Base-by-base conservation (phyloP, 495 filamentous ascomycete species). In the Rhypophila decipiens region DNA sequence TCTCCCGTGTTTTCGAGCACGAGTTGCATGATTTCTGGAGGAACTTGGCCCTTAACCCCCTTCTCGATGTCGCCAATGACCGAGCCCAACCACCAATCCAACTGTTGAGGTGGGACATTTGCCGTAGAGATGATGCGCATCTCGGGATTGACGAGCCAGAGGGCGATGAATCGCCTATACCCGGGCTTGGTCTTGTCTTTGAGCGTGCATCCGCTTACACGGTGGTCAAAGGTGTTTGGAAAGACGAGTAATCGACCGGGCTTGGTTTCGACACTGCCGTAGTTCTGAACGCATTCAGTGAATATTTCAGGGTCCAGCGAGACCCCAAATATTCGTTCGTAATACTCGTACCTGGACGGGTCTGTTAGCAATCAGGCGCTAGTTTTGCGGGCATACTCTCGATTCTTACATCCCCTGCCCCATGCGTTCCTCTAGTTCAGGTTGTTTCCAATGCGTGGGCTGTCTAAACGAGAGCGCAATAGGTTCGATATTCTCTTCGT, bases 81-180 rank as follows among this genome's bases (percentile, higher is more conserved):
- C 5, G 58, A 50, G 36, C 69, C 68, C 2, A 43, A 39, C 68
- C 67, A 72, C 71, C 69, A 74, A 43, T 71, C 57, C n/a, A 42
- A 23, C 45, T 61, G 64, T 50, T 74, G 79, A 2, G 77, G 78
- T 0, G 79, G 78, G 0, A 83, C 73, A 53, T 82, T 81, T n/a
- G 71, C 73, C 0, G 79, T 78, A 0, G 70, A 76, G 42, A 69
- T 69, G 42, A 83, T 67, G 8, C 70, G 67, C 7, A 51, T 48
- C 34, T 68, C 46, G 0, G 80, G 79, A 57, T 83, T 77, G 2
- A 85, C 70, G 3, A 85, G 63, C 55, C 74, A 83, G 9, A 84
- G 54, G 0, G 73, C 75, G 2, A 84, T 60, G 49, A 82, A 72
- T 43, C 76, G 73, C 3, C 75, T 56, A 44, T 81, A 75, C 3